Base-by-base conservation (phyloP, 768 basidiomycete species). In the Tricholoma bakamatsutake region DNA sequence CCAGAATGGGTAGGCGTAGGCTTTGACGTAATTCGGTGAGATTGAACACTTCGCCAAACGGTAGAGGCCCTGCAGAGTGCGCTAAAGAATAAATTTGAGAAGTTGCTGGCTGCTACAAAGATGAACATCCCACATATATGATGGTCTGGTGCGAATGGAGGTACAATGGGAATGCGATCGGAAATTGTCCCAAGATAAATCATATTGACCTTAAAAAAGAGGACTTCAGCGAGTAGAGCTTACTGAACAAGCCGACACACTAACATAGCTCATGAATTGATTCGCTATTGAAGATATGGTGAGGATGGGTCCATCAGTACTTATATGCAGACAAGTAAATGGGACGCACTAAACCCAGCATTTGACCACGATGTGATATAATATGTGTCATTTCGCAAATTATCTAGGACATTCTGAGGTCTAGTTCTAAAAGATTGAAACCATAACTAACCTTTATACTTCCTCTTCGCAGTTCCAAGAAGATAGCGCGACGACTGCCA, bases 351-450 rank as follows among this genome's bases (percentile, higher is more conserved):
- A 73, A 82, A 82, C 18, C 82, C 82, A 4, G 80, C 81, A 52
- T 73, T 76, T 5, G 76, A 67, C 79, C 79, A 82, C 11, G 80
- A 73, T 0, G 82, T 83, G 53, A 85, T 73, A 61, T 83, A 84
- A 57, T 76, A 65, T 1, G 69, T 72, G 55, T 81, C 79, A 37
- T 78, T 71, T 3, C 74, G 72, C 18, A 81, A 67, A 56, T 80
- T 80, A 57, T 79, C 79, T 77, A 33, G 28, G 8, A 17, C 24
- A 37, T 35, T 35, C 3, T 4, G 21, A 18, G 13, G 3, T 28
- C 17, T 24, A 39, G 40, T 12, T 24, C 18, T 18, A 1, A 9
- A 47, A n/a, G n/a, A 48, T 9, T 17, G 28, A 31, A 28, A 7
- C 15, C 3, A 15, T 27, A 7, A 4, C 54, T 17, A 13, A 63